Base-by-base conservation (phyloP, 75 land plant species). In the Isoetes taiwanensis region DNA sequence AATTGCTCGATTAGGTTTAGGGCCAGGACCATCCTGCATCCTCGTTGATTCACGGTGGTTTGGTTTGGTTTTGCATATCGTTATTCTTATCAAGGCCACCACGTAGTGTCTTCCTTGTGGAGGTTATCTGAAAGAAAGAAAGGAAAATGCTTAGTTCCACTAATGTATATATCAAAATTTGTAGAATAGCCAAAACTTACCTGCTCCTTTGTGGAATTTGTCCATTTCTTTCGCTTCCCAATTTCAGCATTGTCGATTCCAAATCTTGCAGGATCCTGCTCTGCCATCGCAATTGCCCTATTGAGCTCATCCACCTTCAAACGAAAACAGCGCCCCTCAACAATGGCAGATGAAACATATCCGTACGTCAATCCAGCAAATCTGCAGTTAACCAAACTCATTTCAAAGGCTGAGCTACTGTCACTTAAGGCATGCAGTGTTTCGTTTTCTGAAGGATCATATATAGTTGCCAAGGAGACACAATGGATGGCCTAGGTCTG, bases 251-350 rank as follows among this genome's bases (percentile, higher is more conserved):
- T 70, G 61, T 81, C 80, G 43, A 85, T 71, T 30, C 86, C 70
- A 70, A 78, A 85, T 58, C 75, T 57, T 39, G 71, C 53, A 28
- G 96, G 96, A 66, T 89, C 83, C 56, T 71, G 78, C 14, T 78
- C 78, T 61, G 91, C 86, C 29, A 89, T 90, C 41, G 72, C 65
- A 69, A 85, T 82, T 38, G 91, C 75, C 56, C 77, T 82, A 41
- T 85, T 86, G 56, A 89, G 75, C 71, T 89, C 96, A 75, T 82
- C 85, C 64, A 89, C 91, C 96, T 89, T 79, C 72, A 73, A 64
- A 81, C 66, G 67, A 73, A 61, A 32, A 54, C 6, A 54, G 3
- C 11, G 30, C 37, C 26, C 56, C 64, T 68, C 76, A 76, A 61
- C 10, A 63, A 14, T 32, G 35, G 33, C 9, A 59, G 54, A 41